Evolutionary conservation across 2,329 filamentous ascomycete genomes (phyloP), one percentile per base, ranked within the genome.

Genomic region (Aotearoamyces nothofagi): DNA sequence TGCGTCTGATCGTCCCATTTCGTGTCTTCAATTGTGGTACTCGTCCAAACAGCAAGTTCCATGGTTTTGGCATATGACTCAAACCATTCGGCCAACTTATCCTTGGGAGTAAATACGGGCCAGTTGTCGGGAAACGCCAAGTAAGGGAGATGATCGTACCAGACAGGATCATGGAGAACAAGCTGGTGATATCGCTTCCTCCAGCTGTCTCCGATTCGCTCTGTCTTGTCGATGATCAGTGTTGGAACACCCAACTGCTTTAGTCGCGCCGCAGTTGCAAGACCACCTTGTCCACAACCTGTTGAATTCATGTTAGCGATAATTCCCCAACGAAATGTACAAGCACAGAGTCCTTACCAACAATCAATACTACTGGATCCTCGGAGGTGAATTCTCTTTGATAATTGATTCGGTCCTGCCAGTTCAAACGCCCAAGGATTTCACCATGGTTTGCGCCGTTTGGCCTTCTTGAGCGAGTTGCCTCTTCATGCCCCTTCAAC

Each of bases 91-190:
- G 60, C 76, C 0, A 79, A 54, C 43, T 80, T 80, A 47, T 80
- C 74, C 43, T 79, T 80, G 4, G 74, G 72, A 0, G 73, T 78
- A 46, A 77, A 81, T 10, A 76, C 54, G 3, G 75, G 75, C 75
- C 75, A 81, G 29, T 62, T 61, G 0, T 60, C 43, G 0, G 75
- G 76, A 43, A 79, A 81, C 0, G 55, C 52, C 4, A 81, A 39
- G 44, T 77, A 80, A 0, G 75, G 69, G 54, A 78, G 53, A 41
- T 71, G 65, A 30, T 66, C 61, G 33, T 60, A 66, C 54, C 44
- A 39, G 2, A 78, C 66, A 0, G 74, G 70, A 41, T 79, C 75
- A 39, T 81, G 76, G 0, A 76, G 63, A 1, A 79, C 72, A 0
- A 80, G 60, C 34, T 75, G 66, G 36, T 68, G 61, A 38, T 78